Base-by-base conservation (phyloP, 2,329 filamentous ascomycete species). In the Teratosphaeria destructans region DNA sequence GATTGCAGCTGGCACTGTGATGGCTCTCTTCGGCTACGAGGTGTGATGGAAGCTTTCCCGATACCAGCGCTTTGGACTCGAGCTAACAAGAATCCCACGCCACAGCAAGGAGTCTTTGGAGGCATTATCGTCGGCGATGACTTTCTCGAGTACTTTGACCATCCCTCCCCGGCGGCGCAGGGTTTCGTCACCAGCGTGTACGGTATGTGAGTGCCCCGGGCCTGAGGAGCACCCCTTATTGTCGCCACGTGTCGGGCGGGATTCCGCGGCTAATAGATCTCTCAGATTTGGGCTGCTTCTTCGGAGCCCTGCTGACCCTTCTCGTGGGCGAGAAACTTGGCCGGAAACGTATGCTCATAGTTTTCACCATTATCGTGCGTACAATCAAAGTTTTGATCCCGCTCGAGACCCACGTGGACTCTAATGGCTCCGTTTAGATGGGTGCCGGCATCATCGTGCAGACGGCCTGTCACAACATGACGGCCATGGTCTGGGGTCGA, bases 401-500 rank as follows among this genome's bases (percentile, higher is more conserved):
- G 7, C 29, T 32, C 29, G 29, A 32, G 29, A 32, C 5, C 29
- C 29, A 32, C 29, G 29, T 32, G 29, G 29, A 32, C 7, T 32
- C 29, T 32, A 32, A 32, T 32, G 29, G 7, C 29, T 7, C 29
- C 7, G 4, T 32, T 32, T 32, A 32, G 29, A 75, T 75, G 55
- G 71, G 66, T 0, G 66, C 73, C 54, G 73, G 74, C 16, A 72
- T 73, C 6, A 67, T 74, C 19, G 68, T 75, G 1, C 73, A 75
- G 57, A 70, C 73, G 0, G 71, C 70, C 27, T 70, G 71, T 54
- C 72, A 68, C 60, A 69, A 66, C 23, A 72, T 75, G n/a, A 65
- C 71, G 3, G 68, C 69, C 23, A 73, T 75, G 71, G 71, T 75
- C 64, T 70, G 72, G 61, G 66, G 74, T 55, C 59, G 77, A 56